A percentile compares a stretch with the other conserved stretches of the same genome.
These are phyloP conservation scores for Bonia amplexicaulis DNA, from an alignment of 176 grass and related monocot species.

Conservation along the genomic window DNA sequence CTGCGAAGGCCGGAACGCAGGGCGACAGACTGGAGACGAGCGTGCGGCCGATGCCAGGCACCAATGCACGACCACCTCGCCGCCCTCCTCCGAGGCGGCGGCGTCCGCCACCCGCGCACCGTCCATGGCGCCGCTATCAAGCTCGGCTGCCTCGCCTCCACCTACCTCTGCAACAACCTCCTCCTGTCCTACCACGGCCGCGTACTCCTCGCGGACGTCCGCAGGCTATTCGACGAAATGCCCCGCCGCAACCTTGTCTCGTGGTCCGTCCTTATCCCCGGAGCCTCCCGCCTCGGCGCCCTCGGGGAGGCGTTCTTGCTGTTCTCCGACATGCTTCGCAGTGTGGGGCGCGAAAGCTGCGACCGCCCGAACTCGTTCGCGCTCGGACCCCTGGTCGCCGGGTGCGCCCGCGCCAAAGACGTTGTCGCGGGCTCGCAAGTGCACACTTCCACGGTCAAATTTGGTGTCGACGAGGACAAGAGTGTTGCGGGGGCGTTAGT, in stretches of 20 bases:
- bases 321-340: conserved; percentile 33
- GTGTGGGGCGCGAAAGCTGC: background rate
- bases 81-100: conserved; percentile 23
- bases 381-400: conserved; percentile 32
- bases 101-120: conserved; percentile 15
- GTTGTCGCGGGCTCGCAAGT: conserved; percentile 16
- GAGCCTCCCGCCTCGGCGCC: conserved; percentile 15
- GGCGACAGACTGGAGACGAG: background rate
- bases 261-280: conserved; percentile 48
- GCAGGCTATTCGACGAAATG: conserved; percentile 60
- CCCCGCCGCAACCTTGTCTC: conserved; percentile 43
- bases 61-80: conserved; percentile 40
- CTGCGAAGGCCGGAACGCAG: background rate
- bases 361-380: conserved; percentile 31
- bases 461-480: conserved; percentile 39
- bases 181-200: background rate
- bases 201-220: conserved; percentile 17
- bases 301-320: conserved; percentile 24
- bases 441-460: conserved; percentile 38
- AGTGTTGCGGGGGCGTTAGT: conserved; percentile 44
- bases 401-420: conserved; percentile 35
- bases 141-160: conserved; percentile 46
- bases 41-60: conserved; percentile 27
- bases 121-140: conserved; percentile 35
- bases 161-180: conserved; percentile 52